Evolutionary conservation across 1,139 yeast genomes (phyloP), one percentile per base, ranked within the genome.

Genomic region (Candida freyschussii): DNA sequence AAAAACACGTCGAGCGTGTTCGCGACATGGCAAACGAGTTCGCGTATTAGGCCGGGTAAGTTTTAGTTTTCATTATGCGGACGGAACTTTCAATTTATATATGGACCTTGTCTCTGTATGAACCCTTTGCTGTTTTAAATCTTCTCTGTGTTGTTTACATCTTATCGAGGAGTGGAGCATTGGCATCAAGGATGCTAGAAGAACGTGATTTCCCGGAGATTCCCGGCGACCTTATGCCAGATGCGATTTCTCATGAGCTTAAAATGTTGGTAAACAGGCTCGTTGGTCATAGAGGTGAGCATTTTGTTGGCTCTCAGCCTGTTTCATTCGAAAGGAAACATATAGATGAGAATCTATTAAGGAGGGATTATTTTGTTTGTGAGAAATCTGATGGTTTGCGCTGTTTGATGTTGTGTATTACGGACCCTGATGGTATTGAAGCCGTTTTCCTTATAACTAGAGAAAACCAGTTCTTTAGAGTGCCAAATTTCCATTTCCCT

Each of bases 381-480:
- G 99, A 93, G 53, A 93, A 93, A 56, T 78, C 94, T 0, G 98
- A 93, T 58, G 99, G 99, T 0, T 64, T 91, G 34, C 67, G 99
- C 36, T 85, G 94, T 40, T 62, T 91, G 30, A 60, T 82, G 55
- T 65, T 81, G 39, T 71, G 81, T 5, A 59, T 81, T 26, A 64
- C 85, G 51, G 89, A 83, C 51, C 79, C 86, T 3, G 75, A 85
- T 4, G 81, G 79, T 13, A 89, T 81, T 50, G 91, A 73, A 44
- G 78, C 77, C n/a, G 84, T 69, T 53, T 89, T 65, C 63, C 69
- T 75, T 45, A 80, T 93, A 32, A 91, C 94, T 22, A 68, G 99
- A 50, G 93, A 82, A 46, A 85, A 87, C 53, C 94, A 89, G 43
- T 91, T 80, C 56, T 83, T 73, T 52, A 73, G 78, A 57, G 72